Evolutionary conservation across 805 yeast genomes (phyloP).

Genomic region (Brettanomyces nanus): DNA sequence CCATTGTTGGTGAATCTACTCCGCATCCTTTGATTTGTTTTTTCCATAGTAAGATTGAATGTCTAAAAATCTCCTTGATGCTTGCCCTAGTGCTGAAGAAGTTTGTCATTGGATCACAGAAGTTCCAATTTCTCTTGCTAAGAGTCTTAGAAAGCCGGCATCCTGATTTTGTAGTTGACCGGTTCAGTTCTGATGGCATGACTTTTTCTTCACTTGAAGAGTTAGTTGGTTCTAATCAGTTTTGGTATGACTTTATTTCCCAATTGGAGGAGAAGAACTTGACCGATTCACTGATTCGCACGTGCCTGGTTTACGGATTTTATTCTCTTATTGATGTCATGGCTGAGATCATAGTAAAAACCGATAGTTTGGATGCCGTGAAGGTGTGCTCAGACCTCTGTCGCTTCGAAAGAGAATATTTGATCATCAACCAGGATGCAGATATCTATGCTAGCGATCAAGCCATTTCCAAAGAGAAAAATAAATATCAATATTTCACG

Average conservation of each 20-base stretch:
- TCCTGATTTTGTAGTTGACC: slow-evolving; percentile 9
- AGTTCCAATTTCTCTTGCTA: slow-evolving; percentile 16
- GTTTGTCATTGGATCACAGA: slow-evolving; percentile 9
- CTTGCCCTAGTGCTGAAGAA: slow-evolving; percentile 12
- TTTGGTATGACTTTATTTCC: slow-evolving; percentile 16
- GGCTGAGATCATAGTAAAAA: neutral
- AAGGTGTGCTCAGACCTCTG: slow-evolving; percentile 4
- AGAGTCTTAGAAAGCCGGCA: slow-evolving; percentile 16
- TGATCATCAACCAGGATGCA: slow-evolving; percentile 2
- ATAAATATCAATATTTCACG: slow-evolving; percentile 8
- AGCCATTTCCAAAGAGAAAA: slow-evolving; percentile 6
- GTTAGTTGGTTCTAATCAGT: slow-evolving; percentile 7
- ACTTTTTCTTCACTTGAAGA: slow-evolving; percentile 10
- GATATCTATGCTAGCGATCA: slow-evolving; percentile 2
- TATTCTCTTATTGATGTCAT: slow-evolving; percentile 16
- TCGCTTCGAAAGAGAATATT: slow-evolving; percentile 8
- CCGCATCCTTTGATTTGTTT: slow-evolving; percentile 9
- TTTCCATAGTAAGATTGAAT: slow-evolving; percentile 6
- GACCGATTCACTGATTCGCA: slow-evolving; percentile 11
- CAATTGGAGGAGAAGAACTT: slow-evolving; percentile 7
- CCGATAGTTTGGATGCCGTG: neutral
- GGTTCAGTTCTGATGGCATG: slow-evolving; percentile 6
- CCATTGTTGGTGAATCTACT: neutral
- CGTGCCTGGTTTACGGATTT: slow-evolving; percentile 18
- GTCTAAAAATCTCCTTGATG: slow-evolving; percentile 10